These are phyloP conservation scores for Tulasnella sp. DNA, from an alignment of 768 basidiomycete species.

Conservation along the genomic window DNA sequence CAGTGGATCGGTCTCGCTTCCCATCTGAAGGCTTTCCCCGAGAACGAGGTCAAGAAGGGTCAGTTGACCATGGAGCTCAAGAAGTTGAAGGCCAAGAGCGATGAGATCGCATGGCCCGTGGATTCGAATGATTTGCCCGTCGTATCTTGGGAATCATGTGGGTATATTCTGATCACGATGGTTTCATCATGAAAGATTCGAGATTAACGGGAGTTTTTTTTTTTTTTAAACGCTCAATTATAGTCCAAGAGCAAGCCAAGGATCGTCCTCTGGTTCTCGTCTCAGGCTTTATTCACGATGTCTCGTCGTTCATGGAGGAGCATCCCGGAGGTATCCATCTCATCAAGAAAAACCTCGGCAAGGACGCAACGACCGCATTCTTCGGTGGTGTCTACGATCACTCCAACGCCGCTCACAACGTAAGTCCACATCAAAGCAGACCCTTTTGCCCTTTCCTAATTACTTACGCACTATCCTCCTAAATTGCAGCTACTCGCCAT, in stretches of 20 bases:
- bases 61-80: constrained; percentile 92
- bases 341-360: constrained; percentile 74
- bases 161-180: constrained; percentile 28
- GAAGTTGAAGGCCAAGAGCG: constrained; percentile 67
- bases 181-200: neutral
- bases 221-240: neutral
- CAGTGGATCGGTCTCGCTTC: constrained; percentile 52
- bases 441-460: neutral
- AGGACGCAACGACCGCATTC: constrained; percentile 87
- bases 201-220: neutral
- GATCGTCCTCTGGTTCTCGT: constrained; percentile 76
- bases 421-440: too few relatives aligned
- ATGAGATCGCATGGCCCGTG: constrained; percentile 67
- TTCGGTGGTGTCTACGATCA: constrained; percentile 88
- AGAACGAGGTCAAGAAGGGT: constrained; percentile 72
- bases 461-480: neutral
- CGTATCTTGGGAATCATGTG: constrained; percentile 79
- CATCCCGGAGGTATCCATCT: constrained; percentile 87
- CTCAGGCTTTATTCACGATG: constrained; percentile 89
- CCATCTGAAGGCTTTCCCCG: constrained; percentile 63
- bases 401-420: constrained; percentile 80
- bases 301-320: constrained; percentile 71
- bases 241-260: constrained; percentile 68
- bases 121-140: constrained; percentile 66
- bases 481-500: constrained; percentile 43